Percentiles rank a stretch among this genome's conserved stretches.
phyloP scores from a whole-genome alignment of 164 flowering plant genomes.

The Vitis cinerea region DNA sequence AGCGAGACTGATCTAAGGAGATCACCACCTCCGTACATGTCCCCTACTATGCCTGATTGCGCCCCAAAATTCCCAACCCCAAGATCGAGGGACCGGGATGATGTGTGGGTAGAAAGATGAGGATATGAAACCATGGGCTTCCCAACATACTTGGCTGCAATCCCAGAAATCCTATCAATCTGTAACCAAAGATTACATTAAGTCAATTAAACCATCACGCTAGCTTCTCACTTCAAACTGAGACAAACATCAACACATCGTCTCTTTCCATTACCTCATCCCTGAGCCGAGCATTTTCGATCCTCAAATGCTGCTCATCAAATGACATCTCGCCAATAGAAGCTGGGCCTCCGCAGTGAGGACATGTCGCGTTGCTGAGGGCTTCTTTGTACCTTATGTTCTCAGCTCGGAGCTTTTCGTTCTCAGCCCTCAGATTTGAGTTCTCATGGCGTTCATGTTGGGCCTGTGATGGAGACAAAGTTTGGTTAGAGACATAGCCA shows the following conservation, averaged over 20 bases:
- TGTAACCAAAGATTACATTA: conserved; percentile 17
- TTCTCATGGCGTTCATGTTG: conserved; percentile 89
- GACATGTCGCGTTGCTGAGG: conserved; percentile 67
- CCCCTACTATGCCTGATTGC: conserved; percentile 46
- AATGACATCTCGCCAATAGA: conserved; percentile 90
- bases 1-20: conserved; percentile 43
- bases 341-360: conserved; percentile 87
- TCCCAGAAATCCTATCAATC: conserved; percentile 84
- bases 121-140: conserved; percentile 57
- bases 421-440: conserved; percentile 59
- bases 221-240: too few species aligned
- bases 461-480: conserved; percentile 37
- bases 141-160: conserved; percentile 87
- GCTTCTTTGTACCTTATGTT: conserved; percentile 85
- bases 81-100: conserved; percentile 68
- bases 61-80: conserved; percentile 57
- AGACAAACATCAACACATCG: too few species aligned
- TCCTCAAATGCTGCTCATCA: conserved; percentile 84
- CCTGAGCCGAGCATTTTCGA: conserved; percentile 79
- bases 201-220: too few species aligned
- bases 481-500: too few species aligned
- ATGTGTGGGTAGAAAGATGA: conserved; percentile 27
- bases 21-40: conserved; percentile 52
- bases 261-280: conserved; percentile 58
- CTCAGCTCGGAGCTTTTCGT: conserved; percentile 82